phyloP scores from a whole-genome alignment of 768 basidiomycete genomes.

The Lactarius pseudohatsudake region DNA sequence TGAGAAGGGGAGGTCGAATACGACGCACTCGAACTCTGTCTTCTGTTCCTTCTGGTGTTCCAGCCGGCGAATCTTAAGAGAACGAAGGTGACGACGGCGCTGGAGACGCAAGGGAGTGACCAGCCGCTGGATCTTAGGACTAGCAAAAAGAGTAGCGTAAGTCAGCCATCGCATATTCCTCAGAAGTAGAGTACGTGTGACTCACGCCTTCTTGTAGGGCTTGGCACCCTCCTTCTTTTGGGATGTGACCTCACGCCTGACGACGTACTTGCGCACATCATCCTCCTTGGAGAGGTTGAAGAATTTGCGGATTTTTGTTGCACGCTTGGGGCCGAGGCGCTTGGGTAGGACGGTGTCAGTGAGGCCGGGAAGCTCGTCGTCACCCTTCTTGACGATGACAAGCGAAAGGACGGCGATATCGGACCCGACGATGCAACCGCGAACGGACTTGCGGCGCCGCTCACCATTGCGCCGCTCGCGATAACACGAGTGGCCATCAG shows the following conservation, averaged over 20 bases:
- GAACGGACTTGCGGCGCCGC: constrained; percentile 98
- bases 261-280: constrained; percentile 97
- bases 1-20: constrained; percentile 2
- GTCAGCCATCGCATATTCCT: constrained; percentile 3
- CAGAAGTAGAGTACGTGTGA: constrained; percentile 29
- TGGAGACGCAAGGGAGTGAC: constrained; percentile 95
- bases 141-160: constrained; percentile 34
- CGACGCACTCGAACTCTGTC: constrained; percentile 81
- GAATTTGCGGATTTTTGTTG: constrained; percentile 95
- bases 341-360: constrained; percentile 94
- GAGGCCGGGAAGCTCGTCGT: constrained; percentile 83
- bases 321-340: constrained; percentile 94
- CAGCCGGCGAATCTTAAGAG: constrained; percentile 84
- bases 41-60: constrained; percentile 96
- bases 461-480: constrained; percentile 89
- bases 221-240: constrained; percentile 87
- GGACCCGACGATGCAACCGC: constrained; percentile 95
- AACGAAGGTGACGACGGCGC: constrained; percentile 88
- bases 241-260: constrained; percentile 86
- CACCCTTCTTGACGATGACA: constrained; percentile 96
- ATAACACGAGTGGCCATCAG: constrained; percentile 98
- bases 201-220: constrained; percentile 96
- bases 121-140: constrained; percentile 95
- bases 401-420: constrained; percentile 94
- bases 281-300: constrained; percentile 98